Percentiles rank a stretch among this genome's conserved stretches.
Conservation (phyloP, 768 basidiomycete species). For the Rhodotorula toruloides region DNA sequence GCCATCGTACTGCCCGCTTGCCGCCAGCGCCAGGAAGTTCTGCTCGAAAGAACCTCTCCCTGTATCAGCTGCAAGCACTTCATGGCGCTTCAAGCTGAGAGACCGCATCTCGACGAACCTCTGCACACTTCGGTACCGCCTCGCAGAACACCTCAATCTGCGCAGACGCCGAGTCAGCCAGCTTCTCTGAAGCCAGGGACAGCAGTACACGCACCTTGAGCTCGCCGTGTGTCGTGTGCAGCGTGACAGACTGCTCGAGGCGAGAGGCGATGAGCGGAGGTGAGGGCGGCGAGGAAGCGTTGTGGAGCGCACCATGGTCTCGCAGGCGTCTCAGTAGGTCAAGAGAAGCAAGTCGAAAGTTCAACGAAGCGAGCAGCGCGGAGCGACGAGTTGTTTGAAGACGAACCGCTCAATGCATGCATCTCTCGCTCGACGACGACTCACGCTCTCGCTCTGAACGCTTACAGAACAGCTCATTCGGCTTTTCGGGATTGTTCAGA, state of each 20-base stretch:
- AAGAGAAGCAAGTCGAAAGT: too few relatives aligned
- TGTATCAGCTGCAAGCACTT: neutral
- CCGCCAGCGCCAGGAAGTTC: constrained; percentile 95
- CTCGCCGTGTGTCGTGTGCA: constrained; percentile 91
- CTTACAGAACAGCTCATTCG: too few relatives aligned
- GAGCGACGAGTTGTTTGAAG: too few relatives aligned
- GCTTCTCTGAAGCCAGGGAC: too few relatives aligned
- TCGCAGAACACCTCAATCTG: constrained; percentile 97
- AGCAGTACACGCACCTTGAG: constrained; percentile 62
- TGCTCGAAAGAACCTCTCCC: constrained; percentile 45
- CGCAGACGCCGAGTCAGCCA: neutral
- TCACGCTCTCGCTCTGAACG: too few relatives aligned
- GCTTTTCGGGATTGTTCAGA: too few relatives aligned
- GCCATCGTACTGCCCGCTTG: constrained; percentile 76
- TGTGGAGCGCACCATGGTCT: neutral
- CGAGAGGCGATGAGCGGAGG: too few relatives aligned
- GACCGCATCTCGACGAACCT: constrained; percentile 54
- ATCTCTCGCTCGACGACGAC: too few relatives aligned
- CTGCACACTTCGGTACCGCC: constrained; percentile 87
- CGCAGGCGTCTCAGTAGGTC: neutral
- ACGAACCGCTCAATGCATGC: too few relatives aligned
- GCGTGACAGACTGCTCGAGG: constrained; percentile 86
- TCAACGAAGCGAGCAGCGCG: too few relatives aligned
- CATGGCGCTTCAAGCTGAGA: neutral
- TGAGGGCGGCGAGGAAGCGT: neutral